Conservation (phyloP, 345 rosid species). For the Psidium guajava region DNA sequence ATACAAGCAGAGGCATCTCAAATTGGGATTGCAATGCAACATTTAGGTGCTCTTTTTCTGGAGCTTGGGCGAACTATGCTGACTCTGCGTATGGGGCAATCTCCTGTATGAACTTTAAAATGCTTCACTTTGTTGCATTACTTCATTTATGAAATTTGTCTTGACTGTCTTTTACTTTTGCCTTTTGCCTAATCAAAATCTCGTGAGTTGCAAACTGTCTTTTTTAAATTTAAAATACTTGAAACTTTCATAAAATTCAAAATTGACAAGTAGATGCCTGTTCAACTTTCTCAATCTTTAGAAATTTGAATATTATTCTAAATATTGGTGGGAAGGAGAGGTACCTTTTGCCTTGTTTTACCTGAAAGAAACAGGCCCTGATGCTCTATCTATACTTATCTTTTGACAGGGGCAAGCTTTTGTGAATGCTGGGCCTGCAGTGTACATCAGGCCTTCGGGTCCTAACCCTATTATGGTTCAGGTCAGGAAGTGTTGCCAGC, state of each 20-base stretch:
- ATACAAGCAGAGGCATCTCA: slow-evolving; percentile 68
- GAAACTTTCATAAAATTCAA: background rate
- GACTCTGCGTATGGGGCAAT: slow-evolving; percentile 68
- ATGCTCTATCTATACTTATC: background rate
- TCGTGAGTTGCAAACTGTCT: background rate
- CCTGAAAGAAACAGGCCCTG: background rate
- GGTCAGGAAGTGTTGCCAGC: slow-evolving; percentile 20
- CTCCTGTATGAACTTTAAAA: slow-evolving; percentile 42
- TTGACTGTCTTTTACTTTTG: background rate
- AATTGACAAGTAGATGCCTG: background rate
- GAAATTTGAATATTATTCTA: background rate
- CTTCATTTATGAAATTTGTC: background rate
- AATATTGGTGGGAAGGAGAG: background rate
- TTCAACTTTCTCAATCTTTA: background rate
- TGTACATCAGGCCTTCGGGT: slow-evolving; percentile 80
- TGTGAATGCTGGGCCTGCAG: slow-evolving; percentile 89
- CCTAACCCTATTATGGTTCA: slow-evolving; percentile 98
- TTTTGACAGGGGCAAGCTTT: slow-evolving; percentile 49
- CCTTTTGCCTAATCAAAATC: background rate
- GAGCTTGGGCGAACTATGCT: slow-evolving; percentile 93
- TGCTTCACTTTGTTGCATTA: background rate
- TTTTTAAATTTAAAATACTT: background rate
- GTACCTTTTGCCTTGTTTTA: background rate
- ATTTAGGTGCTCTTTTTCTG: slow-evolving; percentile 77
- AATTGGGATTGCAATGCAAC: slow-evolving; percentile 73